Evolutionary conservation across 1,284 basidiomycete species (phyloP).

Genomic region (Afroboletus lepidellus): DNA sequence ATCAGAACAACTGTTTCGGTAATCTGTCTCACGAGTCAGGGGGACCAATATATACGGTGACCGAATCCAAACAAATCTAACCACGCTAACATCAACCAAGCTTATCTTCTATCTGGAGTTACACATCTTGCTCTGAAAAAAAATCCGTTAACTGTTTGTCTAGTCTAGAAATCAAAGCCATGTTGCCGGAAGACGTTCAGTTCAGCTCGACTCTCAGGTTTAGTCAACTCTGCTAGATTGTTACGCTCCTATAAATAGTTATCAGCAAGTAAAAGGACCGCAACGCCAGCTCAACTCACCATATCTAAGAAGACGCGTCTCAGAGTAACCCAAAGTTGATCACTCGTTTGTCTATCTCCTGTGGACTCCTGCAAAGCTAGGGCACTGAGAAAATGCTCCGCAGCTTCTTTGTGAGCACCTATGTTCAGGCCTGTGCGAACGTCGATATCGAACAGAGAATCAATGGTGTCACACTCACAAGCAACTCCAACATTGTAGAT

Average conservation of each 20-base stretch:
- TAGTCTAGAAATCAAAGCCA: conserved; percentile 84
- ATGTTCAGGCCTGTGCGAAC: conserved; percentile 79
- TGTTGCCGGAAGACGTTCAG: conserved; percentile 72
- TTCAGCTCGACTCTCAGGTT: conserved; percentile 46
- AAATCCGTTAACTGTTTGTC: no score
- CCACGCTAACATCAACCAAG: no score
- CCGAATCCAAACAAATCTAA: no score
- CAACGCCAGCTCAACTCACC: conserved; percentile 46
- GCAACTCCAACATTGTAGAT: conserved; percentile 98
- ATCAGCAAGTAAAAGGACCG: neutral
- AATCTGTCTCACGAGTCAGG: no score
- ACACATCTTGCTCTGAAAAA: no score
- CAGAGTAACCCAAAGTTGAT: conserved; percentile 91
- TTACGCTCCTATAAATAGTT: conserved; percentile 47
- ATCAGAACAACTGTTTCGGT: no score
- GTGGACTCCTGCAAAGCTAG: conserved; percentile 74
- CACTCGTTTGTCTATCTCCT: conserved; percentile 67
- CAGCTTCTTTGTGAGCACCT: conserved; percentile 93
- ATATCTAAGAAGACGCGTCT: conserved; percentile 80
- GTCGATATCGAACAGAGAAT: conserved; percentile 5
- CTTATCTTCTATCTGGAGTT: neutral
- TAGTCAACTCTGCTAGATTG: conserved; percentile 66
- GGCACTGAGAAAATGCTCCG: conserved; percentile 94
- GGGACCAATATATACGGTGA: no score
- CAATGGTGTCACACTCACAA: conserved; percentile 51